Base-by-base conservation (phyloP, 2,329 filamentous ascomycete genomes). In the Beauveria sp. region DNA sequence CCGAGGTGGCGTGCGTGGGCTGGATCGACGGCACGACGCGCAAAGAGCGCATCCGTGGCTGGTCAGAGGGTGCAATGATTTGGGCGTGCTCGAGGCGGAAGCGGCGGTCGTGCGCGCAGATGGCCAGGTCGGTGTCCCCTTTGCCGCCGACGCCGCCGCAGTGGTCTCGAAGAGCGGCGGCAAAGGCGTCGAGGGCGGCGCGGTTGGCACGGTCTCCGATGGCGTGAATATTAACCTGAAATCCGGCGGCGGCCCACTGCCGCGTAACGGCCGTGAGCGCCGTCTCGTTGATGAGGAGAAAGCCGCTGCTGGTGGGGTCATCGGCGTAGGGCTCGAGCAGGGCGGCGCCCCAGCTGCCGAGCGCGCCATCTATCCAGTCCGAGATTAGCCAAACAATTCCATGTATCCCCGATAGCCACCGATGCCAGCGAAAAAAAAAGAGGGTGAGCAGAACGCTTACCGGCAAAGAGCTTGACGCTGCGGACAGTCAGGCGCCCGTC, bases 21-120 rank as follows among this genome's bases (percentile, higher is more conserved):
- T 90, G 87, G 60, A 90, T 84, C 2, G 84, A 88, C 0, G 87
- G 86, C 58, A 89, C 79, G 67, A 90, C 83, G 7, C 83, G 84
- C 5, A 88, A 71, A 5, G 76, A 73, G 58, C 75, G 76, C 67
- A 90, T 83, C 34, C 86, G 80, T 1, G 66, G 72, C 69, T 88
- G 87, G 71, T 90, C 87, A 62, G 78, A 75, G 4, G 84, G 84
- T 67, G 88, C 83, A 63, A 90, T 85, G 66, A 90, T 89, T 66
- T 90, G 87, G 0, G 86, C 74, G 73, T 90, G 87, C 69, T 90
- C 87, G 67, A 90, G 85, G 65, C 87, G 84, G 74, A 89, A 84
- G 40, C 86, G 82, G 62, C 78, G 76, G 8, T 70, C 69, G n/a
- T 74, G 66, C 66, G 87, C 84, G 67, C 85, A 87, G 30, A 73